A percentile compares a stretch with the other conserved stretches of the same genome.
These are phyloP conservation scores for Syzygium grande DNA, from an alignment of 345 rosid species.

Conservation along the genomic window DNA sequence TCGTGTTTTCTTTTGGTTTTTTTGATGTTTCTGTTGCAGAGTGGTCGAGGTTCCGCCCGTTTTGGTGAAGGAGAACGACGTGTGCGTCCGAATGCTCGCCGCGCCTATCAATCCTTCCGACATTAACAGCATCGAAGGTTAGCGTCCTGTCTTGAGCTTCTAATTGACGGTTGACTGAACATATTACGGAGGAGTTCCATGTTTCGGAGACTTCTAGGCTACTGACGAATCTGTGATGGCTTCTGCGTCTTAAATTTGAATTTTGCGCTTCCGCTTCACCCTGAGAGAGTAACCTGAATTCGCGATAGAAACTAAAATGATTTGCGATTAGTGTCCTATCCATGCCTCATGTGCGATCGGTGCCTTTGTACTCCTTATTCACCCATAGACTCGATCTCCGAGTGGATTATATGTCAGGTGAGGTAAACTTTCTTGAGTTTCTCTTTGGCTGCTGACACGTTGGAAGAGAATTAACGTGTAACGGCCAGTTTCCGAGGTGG, in stretches of 20 bases:
- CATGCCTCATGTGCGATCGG: not conserved
- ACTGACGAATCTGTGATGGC: not conserved
- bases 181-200: not conserved
- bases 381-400: not conserved
- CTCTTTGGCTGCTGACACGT: not conserved
- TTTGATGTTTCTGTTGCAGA: constrained; percentile 17
- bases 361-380: not conserved
- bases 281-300: not conserved
- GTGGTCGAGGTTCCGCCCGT: constrained; percentile 60
- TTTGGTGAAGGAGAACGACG: constrained; percentile 63
- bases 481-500: not conserved
- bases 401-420: not conserved
- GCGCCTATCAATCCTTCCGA: constrained; percentile 91
- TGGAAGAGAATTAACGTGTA: not conserved
- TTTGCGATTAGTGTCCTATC: not conserved
- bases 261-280: not conserved
- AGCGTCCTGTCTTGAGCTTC: not conserved
- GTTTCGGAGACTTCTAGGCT: not conserved
- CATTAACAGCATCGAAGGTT: constrained; percentile 84
- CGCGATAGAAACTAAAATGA: not conserved
- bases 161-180: not conserved
- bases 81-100: constrained; percentile 85
- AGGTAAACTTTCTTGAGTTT: not conserved
- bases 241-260: not conserved
- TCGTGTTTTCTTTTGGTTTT: not conserved